Evolutionary conservation across 1,139 yeast species (phyloP), one percentile per base, ranked within the genome.

Genomic region (Yamadazyma dendronema): DNA sequence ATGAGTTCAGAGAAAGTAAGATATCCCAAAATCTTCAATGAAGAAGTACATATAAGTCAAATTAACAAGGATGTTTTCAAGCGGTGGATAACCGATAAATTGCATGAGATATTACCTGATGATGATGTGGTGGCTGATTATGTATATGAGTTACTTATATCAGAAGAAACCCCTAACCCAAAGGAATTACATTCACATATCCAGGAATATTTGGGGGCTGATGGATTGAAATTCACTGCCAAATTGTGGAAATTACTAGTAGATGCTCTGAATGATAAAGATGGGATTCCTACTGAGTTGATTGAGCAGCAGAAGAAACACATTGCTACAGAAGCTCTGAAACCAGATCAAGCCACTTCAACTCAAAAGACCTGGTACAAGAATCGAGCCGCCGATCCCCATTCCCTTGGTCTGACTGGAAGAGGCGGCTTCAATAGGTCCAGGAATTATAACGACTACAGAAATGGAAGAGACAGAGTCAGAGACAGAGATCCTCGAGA

Each of bases 81-180:
- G 35, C 45, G 47, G 17, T 73, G 77, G 74, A 61, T 72, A 12
- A 46, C 42, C 2, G 47, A 49, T 4, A 49, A 51, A 33, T 40
- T 73, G 26, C 50, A 55, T 14, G 53, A 60, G 31, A 53, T 62
- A 16, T 47, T 72, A 13, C 74, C 74, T 1, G 77, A 72, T 34
- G 79, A 74, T 42, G 79, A 74, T 24, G 67, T 73, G 7, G 62
- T 72, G 3, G 54, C 59, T 6, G 76, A 69, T 28, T 72, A 68
- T 42, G 49, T 67, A 3, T 56, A 51, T 46, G 77, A 66, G 53
- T 48, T 65, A 33, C 46, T 65, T 0, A 47, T 50, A 8, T 61
- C 52, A 3, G 43, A 46, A 10, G 45, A 41, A 3, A 40, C 40
- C 26, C 72, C 75, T 0, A 65, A 67, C 47, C 54, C 62, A 29